Percentiles rank a stretch among this genome's conserved stretches.
Evolutionary conservation across 768 basidiomycete genomes (phyloP).

Genomic region (Cyathus striatus): DNA sequence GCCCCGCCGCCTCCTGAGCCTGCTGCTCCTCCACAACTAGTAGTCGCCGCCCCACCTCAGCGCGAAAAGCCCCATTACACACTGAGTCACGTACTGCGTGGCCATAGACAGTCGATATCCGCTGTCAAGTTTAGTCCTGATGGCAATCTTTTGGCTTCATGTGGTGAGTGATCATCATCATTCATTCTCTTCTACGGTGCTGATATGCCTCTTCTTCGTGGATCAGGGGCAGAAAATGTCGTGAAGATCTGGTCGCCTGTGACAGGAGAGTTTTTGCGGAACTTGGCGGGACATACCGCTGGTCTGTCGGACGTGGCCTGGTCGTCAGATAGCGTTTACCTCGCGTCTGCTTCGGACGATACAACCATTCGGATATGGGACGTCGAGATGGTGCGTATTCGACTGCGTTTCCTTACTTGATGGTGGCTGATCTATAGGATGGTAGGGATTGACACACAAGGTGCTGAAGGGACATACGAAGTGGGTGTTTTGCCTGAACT

Average conservation of each 20-base stretch:
- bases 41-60: slow-evolving; percentile 26
- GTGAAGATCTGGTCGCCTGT: slow-evolving; percentile 83
- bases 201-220: background rate
- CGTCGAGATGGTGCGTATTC: slow-evolving; percentile 63
- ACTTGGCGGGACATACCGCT: slow-evolving; percentile 68
- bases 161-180: slow-evolving; percentile 52
- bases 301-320: slow-evolving; percentile 90
- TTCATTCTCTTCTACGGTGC: slow-evolving; percentile 5
- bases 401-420: too few species aligned
- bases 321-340: slow-evolving; percentile 75
- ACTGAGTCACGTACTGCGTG: slow-evolving; percentile 60
- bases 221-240: slow-evolving; percentile 65
- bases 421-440: too few species aligned
- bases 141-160: slow-evolving; percentile 81
- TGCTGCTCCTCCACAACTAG: slow-evolving; percentile 22
- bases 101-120: slow-evolving; percentile 81
- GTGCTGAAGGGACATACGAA: slow-evolving; percentile 78
- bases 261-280: slow-evolving; percentile 72
- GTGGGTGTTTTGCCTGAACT: slow-evolving; percentile 90
- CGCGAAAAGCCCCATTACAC: slow-evolving; percentile 63
- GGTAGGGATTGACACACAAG: slow-evolving; percentile 66
- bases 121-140: slow-evolving; percentile 91
- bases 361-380: slow-evolving; percentile 87
- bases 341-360: slow-evolving; percentile 94
- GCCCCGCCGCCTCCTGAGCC: slow-evolving; percentile 26